Conservation (phyloP, 164 flowering plant genomes). For the Macadamia integrifolia region DNA sequence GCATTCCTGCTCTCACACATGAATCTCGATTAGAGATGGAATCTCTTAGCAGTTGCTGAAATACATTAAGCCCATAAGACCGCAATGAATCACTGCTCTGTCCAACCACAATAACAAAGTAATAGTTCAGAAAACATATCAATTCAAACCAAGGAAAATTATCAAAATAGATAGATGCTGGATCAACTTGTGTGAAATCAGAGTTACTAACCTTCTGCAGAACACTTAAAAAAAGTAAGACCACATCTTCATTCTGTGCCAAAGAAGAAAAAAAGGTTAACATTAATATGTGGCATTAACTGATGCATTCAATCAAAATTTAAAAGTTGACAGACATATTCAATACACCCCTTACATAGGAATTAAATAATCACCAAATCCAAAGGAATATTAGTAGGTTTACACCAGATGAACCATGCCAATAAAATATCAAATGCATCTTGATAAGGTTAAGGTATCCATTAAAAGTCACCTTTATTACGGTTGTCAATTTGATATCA, state of each 20-base stretch:
- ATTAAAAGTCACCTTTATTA: conserved; percentile 57
- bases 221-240: conserved; percentile 74
- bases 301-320: not conserved
- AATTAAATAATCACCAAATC: not conserved
- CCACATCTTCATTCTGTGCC: conserved; percentile 91
- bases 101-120: conserved; percentile 40
- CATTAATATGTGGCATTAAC: conserved; percentile 5
- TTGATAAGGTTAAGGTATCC: not conserved
- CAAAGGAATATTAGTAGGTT: not conserved
- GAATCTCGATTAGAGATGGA: conserved; percentile 84
- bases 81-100: conserved; percentile 91
- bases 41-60: conserved; percentile 76
- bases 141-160: not conserved
- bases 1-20: conserved; percentile 95
- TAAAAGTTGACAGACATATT: not conserved
- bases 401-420: not conserved
- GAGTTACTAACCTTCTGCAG: conserved; percentile 74
- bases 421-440: not conserved
- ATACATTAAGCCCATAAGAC: conserved; percentile 68
- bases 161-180: not conserved
- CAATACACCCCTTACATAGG: not conserved
- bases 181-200: not conserved
- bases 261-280: conserved; percentile 10
- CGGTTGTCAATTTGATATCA: conserved; percentile 46
- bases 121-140: conserved; percentile 16